These are phyloP conservation scores for Aureobasidium sp. DNA, from an alignment of 2,329 filamentous ascomycete species.

Conservation along the genomic window DNA sequence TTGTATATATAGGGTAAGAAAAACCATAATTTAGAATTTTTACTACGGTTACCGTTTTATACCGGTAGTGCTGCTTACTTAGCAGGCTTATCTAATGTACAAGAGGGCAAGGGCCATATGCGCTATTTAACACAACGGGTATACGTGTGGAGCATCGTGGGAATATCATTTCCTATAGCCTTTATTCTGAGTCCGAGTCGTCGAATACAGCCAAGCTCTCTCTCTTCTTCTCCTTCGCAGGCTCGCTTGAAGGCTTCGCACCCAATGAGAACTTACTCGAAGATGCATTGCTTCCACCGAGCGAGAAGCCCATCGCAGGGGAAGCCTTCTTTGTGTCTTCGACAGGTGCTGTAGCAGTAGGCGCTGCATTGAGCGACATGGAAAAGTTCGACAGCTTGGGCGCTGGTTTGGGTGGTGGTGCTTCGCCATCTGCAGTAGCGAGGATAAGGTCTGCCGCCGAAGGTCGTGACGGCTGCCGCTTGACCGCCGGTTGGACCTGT, in stretches of 20 bases:
- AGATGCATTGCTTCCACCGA: slow-evolving; percentile 11
- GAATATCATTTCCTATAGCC: neutral
- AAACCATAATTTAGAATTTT: too few species aligned
- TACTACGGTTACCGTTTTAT: too few species aligned
- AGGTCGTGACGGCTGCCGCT: slow-evolving; percentile 26
- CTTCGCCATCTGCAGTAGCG: slow-evolving; percentile 7
- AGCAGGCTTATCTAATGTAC: too few species aligned
- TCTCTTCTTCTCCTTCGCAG: slow-evolving; percentile 55
- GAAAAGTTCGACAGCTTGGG: slow-evolving; percentile 22
- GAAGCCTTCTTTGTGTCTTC: slow-evolving; percentile 16
- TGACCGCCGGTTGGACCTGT: slow-evolving; percentile 34
- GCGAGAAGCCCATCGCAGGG: slow-evolving; percentile 23
- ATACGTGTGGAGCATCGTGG: neutral
- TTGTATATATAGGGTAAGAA: too few species aligned
- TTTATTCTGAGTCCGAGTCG: slow-evolving; percentile 56
- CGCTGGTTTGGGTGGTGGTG: slow-evolving; percentile 16
- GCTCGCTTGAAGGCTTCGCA: neutral
- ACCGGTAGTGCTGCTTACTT: too few species aligned
- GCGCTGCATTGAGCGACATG: slow-evolving; percentile 14
- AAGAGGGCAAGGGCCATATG: too few species aligned
- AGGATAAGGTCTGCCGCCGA: slow-evolving; percentile 20
- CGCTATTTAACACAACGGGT: too few species aligned
- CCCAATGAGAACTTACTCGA: neutral
- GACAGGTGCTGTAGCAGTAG: neutral
- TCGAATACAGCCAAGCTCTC: slow-evolving; percentile 76